Base-by-base conservation (phyloP, 108 stramenopile species). In the Skeletonema grethae region DNA sequence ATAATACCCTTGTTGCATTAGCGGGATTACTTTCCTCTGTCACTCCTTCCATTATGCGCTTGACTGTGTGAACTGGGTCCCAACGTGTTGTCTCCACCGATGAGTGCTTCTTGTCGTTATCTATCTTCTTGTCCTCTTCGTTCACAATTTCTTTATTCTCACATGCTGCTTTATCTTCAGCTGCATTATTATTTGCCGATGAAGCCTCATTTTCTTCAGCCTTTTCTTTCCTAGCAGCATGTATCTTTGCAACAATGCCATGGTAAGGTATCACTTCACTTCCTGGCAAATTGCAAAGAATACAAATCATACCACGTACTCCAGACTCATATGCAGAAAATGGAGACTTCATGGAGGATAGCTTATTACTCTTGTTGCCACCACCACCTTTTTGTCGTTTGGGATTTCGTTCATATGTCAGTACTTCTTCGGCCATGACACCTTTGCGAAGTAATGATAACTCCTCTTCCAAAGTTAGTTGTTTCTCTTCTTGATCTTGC, bases 391-490 rank as follows among this genome's bases (percentile, higher is more conserved):
- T 39, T 7, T 61, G 63, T 29, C 69, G 43, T 62, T 74, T 79
- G 13, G 35, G 18, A 25, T 63, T 70, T 38, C 64, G 59, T 56
- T 69, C 66, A 36, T 69, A 75, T 8, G 65, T 64, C 50, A 81
- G 53, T 35, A 84, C 79, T 32, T 77, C 76, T 22, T 82, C 81
- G 35, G 80, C 80, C 12, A 66, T 61, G 39, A 65, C 73, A 13
- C 84, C 84, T 53, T 79, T 80, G 61, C 82, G 85, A 0, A 93
- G 82, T 63, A 78, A 67, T 12, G 73, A 73, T 35, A 93, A 53
- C 79, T 93, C 92, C 67, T 93, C 92, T 61, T 93, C 89, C 20
- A 93, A 72, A 67, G 76, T 87, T 45, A 90, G 66, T 24, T 72
- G 50, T 22, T 50, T 13, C 20, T 50, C n/a, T 43, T 55, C 53